These are phyloP conservation scores for Colletotrichum aenigma DNA, from an alignment of 2,329 filamentous ascomycete species.

Conservation along the genomic window DNA sequence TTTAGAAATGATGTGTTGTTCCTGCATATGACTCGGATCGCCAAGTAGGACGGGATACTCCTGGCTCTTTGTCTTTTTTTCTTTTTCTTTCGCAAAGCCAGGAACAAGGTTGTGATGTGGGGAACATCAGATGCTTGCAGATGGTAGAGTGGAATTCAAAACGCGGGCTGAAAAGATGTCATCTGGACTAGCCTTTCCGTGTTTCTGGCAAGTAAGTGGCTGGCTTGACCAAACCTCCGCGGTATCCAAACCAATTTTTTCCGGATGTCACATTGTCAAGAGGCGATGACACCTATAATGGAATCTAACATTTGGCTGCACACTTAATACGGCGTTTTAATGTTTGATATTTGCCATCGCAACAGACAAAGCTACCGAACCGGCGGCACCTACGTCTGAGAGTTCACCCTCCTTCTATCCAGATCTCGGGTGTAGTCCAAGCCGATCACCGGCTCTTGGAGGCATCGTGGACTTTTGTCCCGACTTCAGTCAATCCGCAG, in stretches of 20 bases:
- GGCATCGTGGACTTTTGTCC: not conserved
- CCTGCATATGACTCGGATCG: not conserved
- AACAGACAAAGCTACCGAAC: not conserved
- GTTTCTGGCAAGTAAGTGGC: not conserved
- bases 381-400: not conserved
- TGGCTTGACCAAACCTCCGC: not conserved
- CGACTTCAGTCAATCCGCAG: not conserved
- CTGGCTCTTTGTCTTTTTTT: not conserved
- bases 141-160: not conserved
- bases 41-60: not conserved
- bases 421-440: not conserved
- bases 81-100: not conserved
- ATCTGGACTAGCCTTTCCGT: not conserved
- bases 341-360: not conserved
- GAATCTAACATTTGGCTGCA: not conserved
- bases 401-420: not conserved
- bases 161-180: not conserved
- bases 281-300: not conserved
- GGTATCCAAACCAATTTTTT: not conserved
- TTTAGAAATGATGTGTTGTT: not conserved
- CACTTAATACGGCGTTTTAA: not conserved
- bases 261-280: not conserved
- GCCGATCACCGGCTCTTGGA: not conserved
- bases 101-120: not conserved
- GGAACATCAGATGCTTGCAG: not conserved